Base-by-base conservation (phyloP, 345 rosid species). In the Lepidium aucheri region DNA sequence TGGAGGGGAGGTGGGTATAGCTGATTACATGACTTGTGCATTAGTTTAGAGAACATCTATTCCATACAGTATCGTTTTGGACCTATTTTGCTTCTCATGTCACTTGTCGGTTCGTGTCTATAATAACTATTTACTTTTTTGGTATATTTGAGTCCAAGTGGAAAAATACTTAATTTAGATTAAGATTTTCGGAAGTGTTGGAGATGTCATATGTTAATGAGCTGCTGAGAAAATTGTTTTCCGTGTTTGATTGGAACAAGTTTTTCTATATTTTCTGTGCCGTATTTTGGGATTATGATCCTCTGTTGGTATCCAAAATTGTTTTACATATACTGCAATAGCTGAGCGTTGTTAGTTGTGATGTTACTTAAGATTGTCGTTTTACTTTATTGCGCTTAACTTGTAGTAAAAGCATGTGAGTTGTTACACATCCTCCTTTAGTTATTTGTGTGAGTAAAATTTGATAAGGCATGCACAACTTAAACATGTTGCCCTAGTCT, bases 1-100 rank as follows among this genome's bases (percentile, higher is more conserved):
- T 77, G 84, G 62, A 65, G 77, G 73, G 47, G 95, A 90, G 99
- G 97, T 94, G 79, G 55, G 72, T 57, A 65, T 50, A 46, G 50
- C 70, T 73, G 34, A 56, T 63, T 50, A 41, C 26, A 55, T 73
- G 41, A 14, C 63, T 61, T 68, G 40, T 42, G 42, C 36, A 26
- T 32, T 74, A 55, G 35, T 60, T 42, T 36, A 67, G 18, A 54
- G 43, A 41, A 35, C 22, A 26, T 36, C 15, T 47, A 26, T 43
- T 53, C 20, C 34, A 8, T 53, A 57, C 8, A 16, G 3, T 17
- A 40, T 54, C 45, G 28, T 16, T 22, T 43, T 32, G 4, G 6
- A 45, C 35, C 20, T 53, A 24, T 9, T 43, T 53, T 34, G 35
- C 50, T 42, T 58, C 42, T 43, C 44, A 39, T 65, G 14, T 58